Conservation (phyloP, 352 stramenopile species). For the Phytophthora quininea region DNA sequence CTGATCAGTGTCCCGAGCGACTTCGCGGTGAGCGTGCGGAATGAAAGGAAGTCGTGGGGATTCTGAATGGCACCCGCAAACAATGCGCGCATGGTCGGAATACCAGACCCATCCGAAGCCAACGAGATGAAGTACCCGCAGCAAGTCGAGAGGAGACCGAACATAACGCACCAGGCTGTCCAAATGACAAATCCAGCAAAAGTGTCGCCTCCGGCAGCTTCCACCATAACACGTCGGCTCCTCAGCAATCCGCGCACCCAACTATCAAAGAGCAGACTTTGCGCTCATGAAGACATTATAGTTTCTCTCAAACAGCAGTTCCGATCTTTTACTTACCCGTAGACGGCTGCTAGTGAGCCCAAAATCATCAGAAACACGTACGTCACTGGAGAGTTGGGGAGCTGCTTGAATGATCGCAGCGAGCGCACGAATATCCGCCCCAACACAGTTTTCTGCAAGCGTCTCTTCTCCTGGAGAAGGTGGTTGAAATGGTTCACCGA, state of each 20-base stretch:
- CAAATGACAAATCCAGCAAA: slow-evolving; percentile 72
- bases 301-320: neutral
- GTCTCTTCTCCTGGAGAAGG: slow-evolving; percentile 66
- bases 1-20: slow-evolving; percentile 73
- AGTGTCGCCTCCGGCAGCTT: slow-evolving; percentile 54
- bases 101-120: slow-evolving; percentile 75
- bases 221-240: slow-evolving; percentile 53
- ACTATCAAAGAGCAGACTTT: slow-evolving; percentile 67
- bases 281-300: neutral
- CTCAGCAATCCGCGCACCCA: slow-evolving; percentile 74
- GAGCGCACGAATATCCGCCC: slow-evolving; percentile 64
- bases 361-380: slow-evolving; percentile 80
- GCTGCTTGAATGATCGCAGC: slow-evolving; percentile 72
- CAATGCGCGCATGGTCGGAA: slow-evolving; percentile 82
- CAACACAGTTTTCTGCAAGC: slow-evolving; percentile 55
- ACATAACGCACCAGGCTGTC: slow-evolving; percentile 61
- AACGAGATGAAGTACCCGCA: slow-evolving; percentile 65
- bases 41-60: slow-evolving; percentile 65
- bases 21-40: slow-evolving; percentile 71
- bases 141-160: slow-evolving; percentile 61
- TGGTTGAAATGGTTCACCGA: slow-evolving; percentile 75
- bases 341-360: slow-evolving; percentile 60
- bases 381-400: slow-evolving; percentile 81
- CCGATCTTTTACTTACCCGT: slow-evolving; percentile 47
- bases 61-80: slow-evolving; percentile 84